Conservation (phyloP, 371 early-diverging fungal genomes). For the Dinochytrium kinnereticum region DNA sequence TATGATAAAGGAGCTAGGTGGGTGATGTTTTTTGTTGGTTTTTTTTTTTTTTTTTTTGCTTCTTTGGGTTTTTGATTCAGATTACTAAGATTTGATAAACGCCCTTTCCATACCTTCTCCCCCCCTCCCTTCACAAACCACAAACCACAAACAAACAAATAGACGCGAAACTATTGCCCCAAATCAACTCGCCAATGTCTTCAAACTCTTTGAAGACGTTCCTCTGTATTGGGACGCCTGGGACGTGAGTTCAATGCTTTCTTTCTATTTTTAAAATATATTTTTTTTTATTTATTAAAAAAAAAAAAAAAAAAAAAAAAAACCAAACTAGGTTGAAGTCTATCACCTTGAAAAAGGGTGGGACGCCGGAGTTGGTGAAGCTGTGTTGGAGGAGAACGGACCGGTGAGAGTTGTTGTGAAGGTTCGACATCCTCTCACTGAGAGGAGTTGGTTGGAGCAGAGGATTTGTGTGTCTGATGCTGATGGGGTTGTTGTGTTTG, state of each 20-base stretch:
- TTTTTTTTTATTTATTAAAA: not conserved
- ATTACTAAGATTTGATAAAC: too few relatives aligned
- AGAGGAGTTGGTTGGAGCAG: slow-evolving; percentile 72
- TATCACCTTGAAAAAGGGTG: slow-evolving; percentile 86
- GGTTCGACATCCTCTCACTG: slow-evolving; percentile 67
- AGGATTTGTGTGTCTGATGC: slow-evolving; percentile 73
- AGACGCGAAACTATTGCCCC: slow-evolving; percentile 75
- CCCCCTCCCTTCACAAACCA: too few relatives aligned
- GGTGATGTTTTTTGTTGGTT: not conserved
- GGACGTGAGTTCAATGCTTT: slow-evolving; percentile 38
- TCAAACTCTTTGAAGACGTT: slow-evolving; percentile 86
- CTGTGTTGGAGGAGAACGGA: slow-evolving; percentile 69
- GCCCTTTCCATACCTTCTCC: too few relatives aligned
- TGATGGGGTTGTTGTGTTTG: slow-evolving; percentile 82
- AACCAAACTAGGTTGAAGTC: slow-evolving; percentile 77
- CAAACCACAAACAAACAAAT: too few relatives aligned
- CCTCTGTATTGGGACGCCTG: slow-evolving; percentile 83
- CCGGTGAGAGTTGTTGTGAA: slow-evolving; percentile 78
- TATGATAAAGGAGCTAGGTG: slow-evolving; percentile 61
- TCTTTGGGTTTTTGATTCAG: slow-evolving; percentile 8
- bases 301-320: too few relatives aligned
- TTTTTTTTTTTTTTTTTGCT: not conserved
- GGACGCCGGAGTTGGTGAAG: slow-evolving; percentile 47
- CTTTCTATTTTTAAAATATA: not conserved
- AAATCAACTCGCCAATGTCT: slow-evolving; percentile 73